Evolutionary conservation across 2,329 filamentous ascomycete species (phyloP).

Genomic region (Didymella pinodella): DNA sequence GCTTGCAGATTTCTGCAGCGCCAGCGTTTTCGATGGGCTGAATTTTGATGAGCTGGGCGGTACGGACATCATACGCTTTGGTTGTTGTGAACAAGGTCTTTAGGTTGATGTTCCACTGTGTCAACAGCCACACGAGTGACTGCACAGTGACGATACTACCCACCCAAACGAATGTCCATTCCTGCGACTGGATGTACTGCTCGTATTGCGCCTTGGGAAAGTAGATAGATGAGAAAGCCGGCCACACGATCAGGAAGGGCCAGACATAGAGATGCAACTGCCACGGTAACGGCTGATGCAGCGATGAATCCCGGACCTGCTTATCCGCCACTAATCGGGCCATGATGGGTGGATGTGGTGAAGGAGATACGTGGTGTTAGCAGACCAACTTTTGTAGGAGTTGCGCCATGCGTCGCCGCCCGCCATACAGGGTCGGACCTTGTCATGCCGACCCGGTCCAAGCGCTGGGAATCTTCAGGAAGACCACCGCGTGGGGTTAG

Average conservation of each 20-base stretch:
- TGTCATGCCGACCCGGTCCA: constrained; percentile 11
- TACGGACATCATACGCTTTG: constrained; percentile 71
- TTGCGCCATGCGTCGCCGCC: constrained; percentile 24
- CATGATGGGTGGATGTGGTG: constrained; percentile 4
- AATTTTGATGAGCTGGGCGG: constrained; percentile 89
- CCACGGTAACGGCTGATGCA: constrained; percentile 84
- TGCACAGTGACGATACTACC: constrained; percentile 88
- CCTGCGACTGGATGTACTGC: constrained; percentile 87
- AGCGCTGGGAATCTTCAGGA: constrained; percentile 18
- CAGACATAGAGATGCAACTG: constrained; percentile 88
- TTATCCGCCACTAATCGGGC: constrained; percentile 74
- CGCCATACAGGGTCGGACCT: constrained; percentile 19
- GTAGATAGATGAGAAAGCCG: constrained; percentile 87
- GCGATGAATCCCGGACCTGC: constrained; percentile 85
- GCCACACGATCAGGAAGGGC: constrained; percentile 93
- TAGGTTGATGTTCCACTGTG: constrained; percentile 95
- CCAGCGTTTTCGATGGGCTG: constrained; percentile 90
- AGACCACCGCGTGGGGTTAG: constrained; percentile 12
- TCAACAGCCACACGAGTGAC: constrained; percentile 90
- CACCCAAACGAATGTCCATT: constrained; percentile 98
- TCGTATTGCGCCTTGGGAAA: constrained; percentile 85
- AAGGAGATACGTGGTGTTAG: constrained; percentile 21
- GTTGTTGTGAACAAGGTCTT: constrained; percentile 81
- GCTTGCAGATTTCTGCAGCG: constrained; percentile 82
- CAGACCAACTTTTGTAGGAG: constrained; percentile 23